phyloP scores from a whole-genome alignment of 2,329 filamentous ascomycete genomes.

The Chaetomium sp. region DNA sequence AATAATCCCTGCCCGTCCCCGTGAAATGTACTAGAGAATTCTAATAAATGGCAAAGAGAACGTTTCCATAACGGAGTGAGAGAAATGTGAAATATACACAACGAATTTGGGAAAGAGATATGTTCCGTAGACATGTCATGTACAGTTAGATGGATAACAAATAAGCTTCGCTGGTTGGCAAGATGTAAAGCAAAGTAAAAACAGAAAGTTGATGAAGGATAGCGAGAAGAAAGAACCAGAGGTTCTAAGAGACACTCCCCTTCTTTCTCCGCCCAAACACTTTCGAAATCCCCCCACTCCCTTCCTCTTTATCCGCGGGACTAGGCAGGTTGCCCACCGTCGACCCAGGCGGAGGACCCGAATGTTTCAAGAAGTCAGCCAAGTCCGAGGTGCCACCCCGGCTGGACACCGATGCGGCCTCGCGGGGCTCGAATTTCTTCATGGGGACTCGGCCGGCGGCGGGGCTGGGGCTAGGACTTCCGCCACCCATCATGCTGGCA shows the following conservation, averaged over 20 bases:
- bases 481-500: constrained; percentile 4
- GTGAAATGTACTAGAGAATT: too few species aligned
- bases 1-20: too few species aligned
- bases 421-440: constrained; percentile 54
- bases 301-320: constrained; percentile 32
- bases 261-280: constrained; percentile 48
- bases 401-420: constrained; percentile 36
- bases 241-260: constrained; percentile 23
- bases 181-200: not conserved
- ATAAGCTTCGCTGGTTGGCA: too few species aligned
- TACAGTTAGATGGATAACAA: too few species aligned
- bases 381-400: constrained; percentile 56
- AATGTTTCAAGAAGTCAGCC: constrained; percentile 65
- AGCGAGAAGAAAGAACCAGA: not conserved
- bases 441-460: constrained; percentile 38
- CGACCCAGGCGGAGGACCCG: constrained; percentile 50
- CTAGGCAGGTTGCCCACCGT: constrained; percentile 22
- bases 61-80: too few species aligned
- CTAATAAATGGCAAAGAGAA: too few species aligned
- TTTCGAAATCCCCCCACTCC: constrained; percentile 36
- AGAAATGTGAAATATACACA: too few species aligned
- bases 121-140: too few species aligned
- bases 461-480: not conserved
- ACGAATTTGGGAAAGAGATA: too few species aligned
- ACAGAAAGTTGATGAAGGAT: not conserved